Evolutionary conservation across 2,329 filamentous ascomycete genomes (phyloP), one percentile per base, ranked within the genome.

Genomic region (Colletotrichum tofieldiae): DNA sequence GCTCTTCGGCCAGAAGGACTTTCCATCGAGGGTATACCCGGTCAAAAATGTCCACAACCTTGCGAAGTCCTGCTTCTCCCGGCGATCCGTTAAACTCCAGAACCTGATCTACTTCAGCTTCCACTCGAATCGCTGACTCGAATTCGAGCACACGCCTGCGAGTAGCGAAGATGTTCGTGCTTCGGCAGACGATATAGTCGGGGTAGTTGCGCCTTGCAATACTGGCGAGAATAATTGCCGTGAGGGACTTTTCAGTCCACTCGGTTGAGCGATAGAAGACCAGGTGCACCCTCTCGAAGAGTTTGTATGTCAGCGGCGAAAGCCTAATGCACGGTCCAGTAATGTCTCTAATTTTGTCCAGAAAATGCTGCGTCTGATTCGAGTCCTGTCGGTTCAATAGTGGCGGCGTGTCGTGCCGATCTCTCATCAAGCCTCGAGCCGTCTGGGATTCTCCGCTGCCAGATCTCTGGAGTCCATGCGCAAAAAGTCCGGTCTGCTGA

Each of bases 231-330:
- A 99, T 98, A 65, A 98, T 96, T 0, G 95, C 96, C 1, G 94
- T 98, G 18, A 99, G 85, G 1, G 96, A 98, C 81, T 98, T 98
- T 77, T 98, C 96, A 0, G 95, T 97, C 96, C 96, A 99, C 80
- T 98, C 94, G 0, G 94, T 97, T 12, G 95, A 98, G 71, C 96
- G 89, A 81, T 98, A 98, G 81, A 98, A 99, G 37, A 99, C 95
- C 2, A 99, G 85, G 82, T 98, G 96, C 0, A 98, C 95, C 35
- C 96, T 90, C 81, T 98, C 95, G 77, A 99, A 99, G 0, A 99
- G 88, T 77, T 92, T 94, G 74, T 95, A 89, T 0, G 92, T 88
- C 0, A 89, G 83, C 0, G 92, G 83, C 0, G 94, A 94, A 16
- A 99, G 88, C 47, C 96, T 89, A 73, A 98, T 92, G 75, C 95